Evolutionary conservation across 331 rosid species (phyloP), one percentile per base, ranked within the genome.

Genomic region (Quercus lobata): DNA sequence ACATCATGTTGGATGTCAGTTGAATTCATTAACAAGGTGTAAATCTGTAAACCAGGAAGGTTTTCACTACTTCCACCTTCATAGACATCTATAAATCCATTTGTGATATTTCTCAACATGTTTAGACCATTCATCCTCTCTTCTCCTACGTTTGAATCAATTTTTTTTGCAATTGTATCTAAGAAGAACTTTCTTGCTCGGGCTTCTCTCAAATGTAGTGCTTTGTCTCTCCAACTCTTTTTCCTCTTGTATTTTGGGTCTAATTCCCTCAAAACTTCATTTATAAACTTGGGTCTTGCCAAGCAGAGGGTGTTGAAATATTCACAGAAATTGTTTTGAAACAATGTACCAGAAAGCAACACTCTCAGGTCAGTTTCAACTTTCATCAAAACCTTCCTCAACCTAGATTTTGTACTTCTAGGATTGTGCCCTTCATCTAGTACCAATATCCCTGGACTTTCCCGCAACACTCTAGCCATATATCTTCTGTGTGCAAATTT

Each of bases 341-440:
- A 95, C 84, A 95, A 81, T 56, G 99, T 95, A 73, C 99, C 99
- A 1, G 99, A 93, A 58, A 95, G 99, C 84, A 95, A 72, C 75
- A 95, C 81, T 85, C 99, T 85, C 84, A 89, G 71, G 21, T 93
- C 92, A 6, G 99, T 95, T 27, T 90, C 88, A 4, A 91, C 97
- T 88, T 93, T 95, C 99, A 95, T 95, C 86, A 95, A 83, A 75
- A 76, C 91, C 79, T 90, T 95, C 81, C 98, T 88, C 91, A 95
- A 74, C 89, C 97, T 82, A 30, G 98, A 95, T 78, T 91, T 92
- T 2, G 98, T 95, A 78, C 99, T 95, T 84, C 99, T 88, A 10
- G 99, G 99, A 76, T 93, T 95, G 88, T 95, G 99, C 62, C 99
- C 99, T 84, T 95, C 99, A 65, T 95, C 99, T 37, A 95, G 87